A percentile compares a stretch with the other conserved stretches of the same genome.
phyloP scores from a whole-genome alignment of 306 rosid species.

The Vicia faba region DNA sequence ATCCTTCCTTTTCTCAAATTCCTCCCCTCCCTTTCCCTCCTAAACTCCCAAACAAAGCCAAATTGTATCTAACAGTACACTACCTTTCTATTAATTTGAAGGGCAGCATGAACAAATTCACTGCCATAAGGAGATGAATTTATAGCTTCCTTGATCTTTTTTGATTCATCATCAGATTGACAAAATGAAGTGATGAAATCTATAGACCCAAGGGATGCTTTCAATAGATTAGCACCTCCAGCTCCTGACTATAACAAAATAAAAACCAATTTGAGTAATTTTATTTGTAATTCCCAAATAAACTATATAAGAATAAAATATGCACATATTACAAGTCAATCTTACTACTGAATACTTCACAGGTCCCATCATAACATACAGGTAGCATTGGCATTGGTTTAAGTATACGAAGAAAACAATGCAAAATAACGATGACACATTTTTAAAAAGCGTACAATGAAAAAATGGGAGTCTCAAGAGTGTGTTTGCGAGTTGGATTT shows the following conservation, averaged over 20 bases:
- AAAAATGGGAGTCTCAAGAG: slow-evolving; percentile 16
- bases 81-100: slow-evolving; percentile 81
- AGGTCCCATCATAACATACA: slow-evolving; percentile 1
- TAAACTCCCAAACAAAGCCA: too few species aligned
- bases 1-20: background rate
- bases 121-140: slow-evolving; percentile 80
- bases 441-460: background rate
- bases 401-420: background rate
- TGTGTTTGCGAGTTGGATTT: too few species aligned
- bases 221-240: slow-evolving; percentile 56
- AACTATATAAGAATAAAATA: slow-evolving; percentile 4
- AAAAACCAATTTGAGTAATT: slow-evolving; percentile 44
- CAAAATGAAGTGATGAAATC: slow-evolving; percentile 89
- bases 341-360: slow-evolving; percentile 7
- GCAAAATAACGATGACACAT: slow-evolving; percentile 14
- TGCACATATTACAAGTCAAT: slow-evolving; percentile 1
- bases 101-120: slow-evolving; percentile 96
- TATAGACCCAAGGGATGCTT: slow-evolving; percentile 92
- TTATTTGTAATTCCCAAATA: slow-evolving; percentile 29
- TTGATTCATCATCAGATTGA: slow-evolving; percentile 66
- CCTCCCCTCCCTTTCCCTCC: background rate
- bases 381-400: slow-evolving; percentile 20
- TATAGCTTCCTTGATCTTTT: slow-evolving; percentile 83
- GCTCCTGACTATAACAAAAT: slow-evolving; percentile 66
- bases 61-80: slow-evolving; percentile 15